Conservation (phyloP, 2,329 filamentous ascomycete species). For the Epicoccum nigrum region DNA sequence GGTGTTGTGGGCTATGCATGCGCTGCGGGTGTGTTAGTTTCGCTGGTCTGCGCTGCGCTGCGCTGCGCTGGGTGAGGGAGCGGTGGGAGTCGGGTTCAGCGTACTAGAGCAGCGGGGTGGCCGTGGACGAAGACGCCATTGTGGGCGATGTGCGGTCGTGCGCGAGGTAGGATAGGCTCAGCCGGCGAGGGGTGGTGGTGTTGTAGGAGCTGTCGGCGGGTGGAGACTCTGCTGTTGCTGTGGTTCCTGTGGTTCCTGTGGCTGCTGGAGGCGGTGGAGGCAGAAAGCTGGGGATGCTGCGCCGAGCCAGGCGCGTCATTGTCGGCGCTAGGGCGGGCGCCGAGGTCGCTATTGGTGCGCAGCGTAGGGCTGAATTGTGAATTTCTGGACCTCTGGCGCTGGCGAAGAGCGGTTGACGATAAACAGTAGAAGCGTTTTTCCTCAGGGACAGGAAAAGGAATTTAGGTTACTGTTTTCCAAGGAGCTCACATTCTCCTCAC, state of each 20-base stretch:
- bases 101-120: constrained; percentile 51
- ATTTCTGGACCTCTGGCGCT: constrained; percentile 2
- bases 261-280: constrained; percentile 19
- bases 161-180: constrained; percentile 9
- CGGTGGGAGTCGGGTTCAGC: constrained; percentile 4
- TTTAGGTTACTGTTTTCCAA: no score
- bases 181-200: not conserved
- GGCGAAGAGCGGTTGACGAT: not conserved
- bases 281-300: constrained; percentile 32
- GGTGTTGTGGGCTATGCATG: constrained; percentile 90
- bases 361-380: constrained; percentile 6
- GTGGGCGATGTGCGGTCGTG: constrained; percentile 11
- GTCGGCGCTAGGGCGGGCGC: constrained; percentile 14
- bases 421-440: not conserved
- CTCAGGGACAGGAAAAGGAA: not conserved
- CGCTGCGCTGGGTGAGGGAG: not conserved
- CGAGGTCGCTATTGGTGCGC: constrained; percentile 15
- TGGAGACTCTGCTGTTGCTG: constrained; percentile 3
- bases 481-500: no score
- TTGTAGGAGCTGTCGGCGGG: not conserved
- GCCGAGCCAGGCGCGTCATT: constrained; percentile 35
- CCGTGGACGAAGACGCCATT: constrained; percentile 49
- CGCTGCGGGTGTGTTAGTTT: constrained; percentile 59
- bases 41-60: not conserved
- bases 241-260: not conserved